Evolutionary conservation across 371 early-diverging fungal species (phyloP).

Genomic region (Mortierella sp.): DNA sequence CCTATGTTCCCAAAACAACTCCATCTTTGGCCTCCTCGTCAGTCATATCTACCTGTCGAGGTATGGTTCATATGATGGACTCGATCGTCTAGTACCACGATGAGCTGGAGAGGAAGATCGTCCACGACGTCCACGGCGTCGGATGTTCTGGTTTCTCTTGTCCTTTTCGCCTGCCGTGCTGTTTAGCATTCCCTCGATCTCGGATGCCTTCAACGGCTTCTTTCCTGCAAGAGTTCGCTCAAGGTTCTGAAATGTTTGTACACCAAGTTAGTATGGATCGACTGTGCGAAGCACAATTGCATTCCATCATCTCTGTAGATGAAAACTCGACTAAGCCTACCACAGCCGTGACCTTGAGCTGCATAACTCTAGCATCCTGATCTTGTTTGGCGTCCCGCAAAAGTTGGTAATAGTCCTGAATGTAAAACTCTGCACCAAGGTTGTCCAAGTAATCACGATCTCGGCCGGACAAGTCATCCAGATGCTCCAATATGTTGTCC

Average conservation of each 20-base stretch:
- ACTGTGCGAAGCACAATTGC: background rate
- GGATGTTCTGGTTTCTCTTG: background rate
- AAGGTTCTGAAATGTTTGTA: conserved; percentile 25
- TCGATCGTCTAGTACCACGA: conserved; percentile 19
- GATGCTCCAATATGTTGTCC: conserved; percentile 45
- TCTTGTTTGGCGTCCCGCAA: conserved; percentile 31
- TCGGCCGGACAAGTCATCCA: conserved; percentile 23
- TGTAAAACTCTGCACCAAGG: conserved; percentile 17
- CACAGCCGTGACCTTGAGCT: conserved; percentile 45
- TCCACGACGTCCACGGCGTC: conserved; percentile 12
- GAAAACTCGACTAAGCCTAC: conserved; percentile 11
- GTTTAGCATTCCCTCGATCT: conserved; percentile 20
- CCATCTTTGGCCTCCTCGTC: too few relatives aligned
- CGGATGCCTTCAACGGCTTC: conserved; percentile 37
- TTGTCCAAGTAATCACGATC: conserved; percentile 30
- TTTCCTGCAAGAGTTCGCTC: conserved; percentile 40
- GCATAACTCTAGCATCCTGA: conserved; percentile 27
- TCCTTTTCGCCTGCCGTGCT: background rate
- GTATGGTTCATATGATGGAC: conserved; percentile 45
- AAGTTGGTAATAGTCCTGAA: conserved; percentile 32
- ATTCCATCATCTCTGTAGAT: background rate
- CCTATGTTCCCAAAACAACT: background rate
- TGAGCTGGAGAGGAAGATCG: conserved; percentile 18
- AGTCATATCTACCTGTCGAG: conserved; percentile 7
- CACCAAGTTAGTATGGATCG: background rate